Evolutionary conservation across 164 flowering plant genomes (phyloP).

Genomic region (Nelumbo lutea): DNA sequence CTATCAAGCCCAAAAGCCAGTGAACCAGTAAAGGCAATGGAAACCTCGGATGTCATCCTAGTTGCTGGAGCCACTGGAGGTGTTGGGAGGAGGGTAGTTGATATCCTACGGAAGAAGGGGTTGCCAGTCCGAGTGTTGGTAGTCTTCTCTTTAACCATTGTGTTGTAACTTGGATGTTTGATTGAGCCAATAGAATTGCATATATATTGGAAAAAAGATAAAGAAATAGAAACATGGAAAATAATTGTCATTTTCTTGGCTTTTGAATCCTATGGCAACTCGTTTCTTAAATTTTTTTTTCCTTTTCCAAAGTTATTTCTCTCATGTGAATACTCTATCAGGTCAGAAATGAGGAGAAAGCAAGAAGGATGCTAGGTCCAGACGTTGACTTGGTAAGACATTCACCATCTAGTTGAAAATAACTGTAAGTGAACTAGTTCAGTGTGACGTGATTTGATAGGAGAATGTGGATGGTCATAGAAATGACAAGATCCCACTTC

Average conservation of each 20-base stretch:
- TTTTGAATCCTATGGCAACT: background rate
- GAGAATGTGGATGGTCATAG: background rate
- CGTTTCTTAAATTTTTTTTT: background rate
- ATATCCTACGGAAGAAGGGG: slow-evolving; percentile 65
- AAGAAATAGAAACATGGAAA: background rate
- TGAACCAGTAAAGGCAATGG: slow-evolving; percentile 55
- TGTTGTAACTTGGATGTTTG: background rate
- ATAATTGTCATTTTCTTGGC: background rate
- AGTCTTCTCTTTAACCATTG: slow-evolving; percentile 13
- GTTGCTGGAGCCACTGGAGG: slow-evolving; percentile 98
- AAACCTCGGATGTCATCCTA: slow-evolving; percentile 55
- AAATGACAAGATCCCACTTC: background rate
- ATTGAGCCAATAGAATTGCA: background rate
- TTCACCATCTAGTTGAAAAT: background rate
- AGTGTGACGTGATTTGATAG: background rate
- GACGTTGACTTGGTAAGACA: slow-evolving; percentile 78
- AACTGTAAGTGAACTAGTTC: background rate
- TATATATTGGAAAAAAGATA: background rate
- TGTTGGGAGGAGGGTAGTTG: slow-evolving; percentile 92
- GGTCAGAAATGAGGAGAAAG: slow-evolving; percentile 98
- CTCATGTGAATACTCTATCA: slow-evolving; percentile 23
- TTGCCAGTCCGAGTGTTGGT: slow-evolving; percentile 81
- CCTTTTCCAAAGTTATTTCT: background rate
- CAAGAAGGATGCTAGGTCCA: slow-evolving; percentile 77
- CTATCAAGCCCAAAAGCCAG: slow-evolving; percentile 49